These are phyloP conservation scores for Saccharomycopsis microspora DNA, from an alignment of 805 yeast genomes.

Conservation along the genomic window DNA sequence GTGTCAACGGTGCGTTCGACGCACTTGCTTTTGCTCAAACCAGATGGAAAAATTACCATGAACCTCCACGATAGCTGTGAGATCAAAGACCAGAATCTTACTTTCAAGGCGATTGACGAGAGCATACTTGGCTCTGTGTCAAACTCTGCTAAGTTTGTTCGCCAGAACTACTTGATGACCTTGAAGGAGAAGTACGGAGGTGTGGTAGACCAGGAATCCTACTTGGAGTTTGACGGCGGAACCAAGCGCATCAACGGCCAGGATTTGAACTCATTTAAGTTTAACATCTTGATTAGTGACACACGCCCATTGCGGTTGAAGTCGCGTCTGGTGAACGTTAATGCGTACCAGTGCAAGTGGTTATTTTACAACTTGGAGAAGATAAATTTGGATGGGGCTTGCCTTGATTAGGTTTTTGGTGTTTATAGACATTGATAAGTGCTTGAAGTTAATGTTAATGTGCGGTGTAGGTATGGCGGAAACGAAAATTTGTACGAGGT, in stretches of 20 bases:
- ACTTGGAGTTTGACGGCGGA: constrained; percentile 11
- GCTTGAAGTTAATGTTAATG: too few relatives aligned
- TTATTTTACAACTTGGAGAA: constrained; percentile 40
- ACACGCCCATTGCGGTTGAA: constrained; percentile 63
- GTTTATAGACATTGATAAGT: too few relatives aligned
- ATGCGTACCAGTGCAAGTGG: constrained; percentile 51
- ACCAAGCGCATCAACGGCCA: constrained; percentile 22
- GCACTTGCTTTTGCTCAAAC: constrained; percentile 9
- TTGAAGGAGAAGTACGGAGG: not conserved
- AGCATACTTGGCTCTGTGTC: constrained; percentile 8
- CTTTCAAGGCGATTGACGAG: constrained; percentile 15
- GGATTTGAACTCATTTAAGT: constrained; percentile 34
- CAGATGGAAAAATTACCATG: constrained; percentile 10
- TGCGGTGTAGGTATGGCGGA: too few relatives aligned
- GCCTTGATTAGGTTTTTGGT: constrained; percentile 31
- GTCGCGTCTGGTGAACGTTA: constrained; percentile 45
- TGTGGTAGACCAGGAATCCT: not conserved
- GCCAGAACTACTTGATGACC: constrained; percentile 6
- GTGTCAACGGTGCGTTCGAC: constrained; percentile 2
- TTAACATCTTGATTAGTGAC: constrained; percentile 59
- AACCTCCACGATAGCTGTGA: constrained; percentile 9
- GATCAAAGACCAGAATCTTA: constrained; percentile 2
- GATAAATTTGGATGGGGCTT: constrained; percentile 32
- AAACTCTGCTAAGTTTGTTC: constrained; percentile 9
- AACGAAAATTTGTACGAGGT: too few relatives aligned